A percentile compares a stretch with the other conserved stretches of the same genome.
Conservation (phyloP, 2,329 filamentous ascomycete genomes). For the Penicillium griseofulvum region DNA sequence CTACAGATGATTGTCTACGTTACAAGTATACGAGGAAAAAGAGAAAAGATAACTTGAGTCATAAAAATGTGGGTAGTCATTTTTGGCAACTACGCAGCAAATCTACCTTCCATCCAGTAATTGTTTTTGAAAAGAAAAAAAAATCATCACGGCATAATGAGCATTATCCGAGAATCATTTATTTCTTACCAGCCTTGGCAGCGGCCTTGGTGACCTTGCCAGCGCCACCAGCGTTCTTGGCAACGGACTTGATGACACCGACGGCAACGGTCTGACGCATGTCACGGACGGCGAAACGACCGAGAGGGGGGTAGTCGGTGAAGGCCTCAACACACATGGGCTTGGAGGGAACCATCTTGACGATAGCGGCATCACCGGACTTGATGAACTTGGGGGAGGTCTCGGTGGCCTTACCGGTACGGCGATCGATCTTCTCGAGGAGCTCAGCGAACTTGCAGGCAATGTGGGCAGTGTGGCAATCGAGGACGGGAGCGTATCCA, state of each 20-base stretch:
- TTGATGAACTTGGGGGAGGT: constrained; percentile 98
- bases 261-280: constrained; percentile 58
- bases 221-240: constrained; percentile 57
- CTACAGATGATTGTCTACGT: background rate
- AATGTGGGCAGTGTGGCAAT: constrained; percentile 99
- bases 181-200: constrained; percentile 71
- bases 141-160: constrained; percentile 28
- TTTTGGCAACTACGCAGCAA: constrained; percentile 22
- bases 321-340: constrained; percentile 99
- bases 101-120: constrained; percentile 27
- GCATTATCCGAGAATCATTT: constrained; percentile 43
- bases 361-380: constrained; percentile 99
- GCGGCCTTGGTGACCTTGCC: constrained; percentile 65
- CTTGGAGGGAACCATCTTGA: constrained; percentile 99
- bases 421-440: constrained; percentile 99
- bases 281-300: constrained; percentile 99
- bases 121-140: constrained; percentile 24
- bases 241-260: constrained; percentile 64
- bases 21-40: background rate
- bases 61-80: constrained; percentile 21
- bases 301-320: constrained; percentile 98
- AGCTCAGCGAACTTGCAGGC: constrained; percentile 99
- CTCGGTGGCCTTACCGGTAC: constrained; percentile 98
- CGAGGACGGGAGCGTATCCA: constrained; percentile 97
- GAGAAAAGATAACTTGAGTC: constrained; percentile 4